Conservation (phyloP, 2,329 filamentous ascomycete species). For the Xylaria sp. region DNA sequence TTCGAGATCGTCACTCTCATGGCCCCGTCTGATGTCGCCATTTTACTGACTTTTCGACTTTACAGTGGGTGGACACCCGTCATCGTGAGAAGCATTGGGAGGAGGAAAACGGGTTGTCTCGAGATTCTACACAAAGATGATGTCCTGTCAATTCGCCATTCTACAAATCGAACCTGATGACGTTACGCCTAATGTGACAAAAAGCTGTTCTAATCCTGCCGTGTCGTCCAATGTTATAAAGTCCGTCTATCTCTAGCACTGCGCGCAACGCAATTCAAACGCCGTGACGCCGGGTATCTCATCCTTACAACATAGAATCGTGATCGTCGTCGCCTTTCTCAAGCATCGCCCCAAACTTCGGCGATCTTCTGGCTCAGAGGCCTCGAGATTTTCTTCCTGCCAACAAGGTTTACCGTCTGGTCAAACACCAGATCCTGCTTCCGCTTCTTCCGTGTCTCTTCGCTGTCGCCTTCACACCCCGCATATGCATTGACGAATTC, state of each 20-base stretch:
- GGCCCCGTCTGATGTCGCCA: slow-evolving; percentile 10
- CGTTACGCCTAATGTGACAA: neutral
- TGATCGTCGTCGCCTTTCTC: neutral
- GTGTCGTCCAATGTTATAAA: neutral
- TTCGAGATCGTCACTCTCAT: neutral
- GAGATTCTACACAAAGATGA: neutral
- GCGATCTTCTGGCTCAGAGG: slow-evolving; percentile 63
- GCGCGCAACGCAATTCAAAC: neutral
- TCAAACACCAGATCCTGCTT: slow-evolving; percentile 56
- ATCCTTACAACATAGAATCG: neutral
- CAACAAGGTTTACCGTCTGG: slow-evolving; percentile 53
- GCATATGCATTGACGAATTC: slow-evolving; percentile 67
- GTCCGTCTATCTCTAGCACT: neutral
- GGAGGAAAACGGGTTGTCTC: neutral
- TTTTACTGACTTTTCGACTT: slow-evolving; percentile 4
- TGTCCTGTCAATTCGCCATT: neutral
- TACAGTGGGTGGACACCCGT: slow-evolving; percentile 14
- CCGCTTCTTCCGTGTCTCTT: slow-evolving; percentile 45
- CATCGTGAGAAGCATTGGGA: neutral
- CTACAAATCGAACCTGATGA: neutral
- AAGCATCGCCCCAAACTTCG: slow-evolving; percentile 60
- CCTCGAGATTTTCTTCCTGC: slow-evolving; percentile 63
- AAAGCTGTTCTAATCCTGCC: neutral
- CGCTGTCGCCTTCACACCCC: slow-evolving; percentile 41
- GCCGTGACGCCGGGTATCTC: neutral